Base-by-base conservation (phyloP, 768 basidiomycete species). In the Paxillus involutus region DNA sequence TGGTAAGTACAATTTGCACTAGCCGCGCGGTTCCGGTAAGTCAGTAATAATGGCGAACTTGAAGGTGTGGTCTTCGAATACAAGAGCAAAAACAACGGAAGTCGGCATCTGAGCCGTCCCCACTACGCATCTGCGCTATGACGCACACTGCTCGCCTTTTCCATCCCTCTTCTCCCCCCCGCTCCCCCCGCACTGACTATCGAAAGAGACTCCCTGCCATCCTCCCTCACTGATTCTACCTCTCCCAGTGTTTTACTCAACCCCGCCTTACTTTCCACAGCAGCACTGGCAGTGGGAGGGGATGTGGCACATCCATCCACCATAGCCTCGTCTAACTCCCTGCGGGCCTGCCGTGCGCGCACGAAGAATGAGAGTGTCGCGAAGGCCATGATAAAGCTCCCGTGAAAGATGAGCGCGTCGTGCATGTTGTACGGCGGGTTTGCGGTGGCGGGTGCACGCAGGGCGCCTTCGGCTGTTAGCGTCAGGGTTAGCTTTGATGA, bases 341-440 rank as follows among this genome's bases (percentile, higher is more conserved):
- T 80, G 43, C 90, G 78, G 21, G 71, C 78, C 66, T 91, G 88
- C 55, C 74, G 72, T 3, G 89, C 89, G 26, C 71, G 75, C 29
- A 88, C 50, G 42, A 84, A 71, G 61, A 85, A 79, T 1, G 88
- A 65, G 6, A 72, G 52, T 9, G 64, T 50, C 33, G 75, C 72
- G 11, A 75, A 64, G 2, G 57, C 68, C 53, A 80, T 58, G 3
- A 83, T 73, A 41, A 84, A 59, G 0, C 72, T 67, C 3, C 82
- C 89, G 26, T 86, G 81, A 63, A 94, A 82, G 26, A 93, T 83
- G 41, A 89, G 70, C 3, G 82, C 81, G 11, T 75, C 72, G 33
- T 69, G 80, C 88, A 94, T 89, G 68, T 89, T 89, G 30, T 82
- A 71, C 1, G 91, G 90, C 1, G 90, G 91, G 44, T 77, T 66